Evolutionary conservation across 495 filamentous ascomycete species (phyloP), one percentile per base, ranked within the genome.

Genomic region (Wilcoxina mikolae): DNA sequence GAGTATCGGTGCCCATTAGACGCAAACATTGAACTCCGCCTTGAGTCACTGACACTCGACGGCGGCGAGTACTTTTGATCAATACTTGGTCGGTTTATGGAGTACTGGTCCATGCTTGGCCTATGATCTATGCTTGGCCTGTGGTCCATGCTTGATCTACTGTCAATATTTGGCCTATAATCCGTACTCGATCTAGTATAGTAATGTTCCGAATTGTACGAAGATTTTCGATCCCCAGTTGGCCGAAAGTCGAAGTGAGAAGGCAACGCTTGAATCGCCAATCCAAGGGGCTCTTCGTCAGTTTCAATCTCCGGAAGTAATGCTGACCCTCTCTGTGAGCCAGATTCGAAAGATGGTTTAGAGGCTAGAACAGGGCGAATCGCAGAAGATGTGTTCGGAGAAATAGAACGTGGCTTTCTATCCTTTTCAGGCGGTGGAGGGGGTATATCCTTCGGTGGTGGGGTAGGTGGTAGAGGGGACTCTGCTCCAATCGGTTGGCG

Each of bases 301-400:
- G 55, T 65, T 59, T 58, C 55, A 59, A 65, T 65, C 58, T 65
- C 63, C 25, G 63, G 63, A 33, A 65, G 52, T 31, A 60, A 57
- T 47, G 58, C 46, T n/a, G 57, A 62, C 29, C 58, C 60, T n/a
- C n/a, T n/a, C 29, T 57, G 49, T 33, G 58, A 12, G 3, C 43
- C 43, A 3, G 24, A 57, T 65, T 58, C 58, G 56, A 58, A 66
- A 46, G 55, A 35, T 48, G 28, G 54, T 54, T 45, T 61, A 44
- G 20, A 11, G 15, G 42, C 9, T 23, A 5, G 12, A 3, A 31
- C 47, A 1, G 43, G n/a, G 9, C 31, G 51, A 46, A 42, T 59
- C 56, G 58, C 59, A 26, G 60, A 53, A 49, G 61, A 63, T 12
- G 56, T 57, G 42, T 46, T 43, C 26, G 61, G 60, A 54, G 61